Conservation (phyloP, 202 grass and related monocot species). For the Brachypodium distachyon region DNA sequence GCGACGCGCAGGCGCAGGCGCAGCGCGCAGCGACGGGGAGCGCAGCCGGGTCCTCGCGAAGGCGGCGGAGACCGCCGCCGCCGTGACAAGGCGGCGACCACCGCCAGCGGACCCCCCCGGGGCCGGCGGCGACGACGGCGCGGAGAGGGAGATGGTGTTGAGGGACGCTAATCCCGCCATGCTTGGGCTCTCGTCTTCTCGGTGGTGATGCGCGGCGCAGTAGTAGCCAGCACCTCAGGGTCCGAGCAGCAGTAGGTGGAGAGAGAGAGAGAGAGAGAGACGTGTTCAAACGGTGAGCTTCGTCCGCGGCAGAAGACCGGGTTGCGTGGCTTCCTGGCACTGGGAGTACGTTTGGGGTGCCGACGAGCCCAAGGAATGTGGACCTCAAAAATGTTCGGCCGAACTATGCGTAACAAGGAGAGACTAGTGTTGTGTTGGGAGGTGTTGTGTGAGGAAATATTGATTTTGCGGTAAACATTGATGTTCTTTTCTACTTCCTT, state of each 20-base stretch:
- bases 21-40: conserved; percentile 26
- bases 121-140: background rate
- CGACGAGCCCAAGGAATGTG: background rate
- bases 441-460: too few relatives aligned
- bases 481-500: too few relatives aligned
- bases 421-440: too few relatives aligned
- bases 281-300: background rate
- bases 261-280: background rate
- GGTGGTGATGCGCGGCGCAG: background rate
- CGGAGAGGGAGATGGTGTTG: conserved; percentile 35
- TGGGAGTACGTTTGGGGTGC: background rate
- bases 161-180: conserved; percentile 46
- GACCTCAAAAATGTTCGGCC: background rate
- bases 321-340: conserved; percentile 8
- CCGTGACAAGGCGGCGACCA: background rate
- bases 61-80: too few relatives aligned
- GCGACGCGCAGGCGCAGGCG: background rate
- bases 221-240: background rate
- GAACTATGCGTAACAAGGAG: background rate
- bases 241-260: background rate
- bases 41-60: background rate
- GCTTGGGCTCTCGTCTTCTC: background rate
- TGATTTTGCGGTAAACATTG: too few relatives aligned
- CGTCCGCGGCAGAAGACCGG: background rate
- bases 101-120: background rate